Evolutionary conservation across 176 grass and related monocot genomes (phyloP).

Genomic region (Carex parvula): DNA sequence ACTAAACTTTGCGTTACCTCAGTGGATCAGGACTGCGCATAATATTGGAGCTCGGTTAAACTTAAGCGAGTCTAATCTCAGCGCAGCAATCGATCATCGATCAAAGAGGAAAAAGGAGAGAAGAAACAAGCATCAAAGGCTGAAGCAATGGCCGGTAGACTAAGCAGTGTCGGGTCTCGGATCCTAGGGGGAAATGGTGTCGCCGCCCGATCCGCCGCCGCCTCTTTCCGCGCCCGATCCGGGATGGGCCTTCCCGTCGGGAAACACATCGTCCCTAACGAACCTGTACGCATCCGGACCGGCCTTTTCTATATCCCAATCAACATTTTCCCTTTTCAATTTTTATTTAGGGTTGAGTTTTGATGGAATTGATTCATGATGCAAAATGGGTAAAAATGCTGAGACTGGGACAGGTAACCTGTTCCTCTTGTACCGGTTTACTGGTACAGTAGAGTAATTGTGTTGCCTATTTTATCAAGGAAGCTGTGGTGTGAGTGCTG

Average conservation of each 20-base stretch:
- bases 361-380: no score
- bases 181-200: constrained; percentile 75
- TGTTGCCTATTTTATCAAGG: no score
- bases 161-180: constrained; percentile 57
- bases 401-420: no score
- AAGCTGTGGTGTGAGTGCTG: no score
- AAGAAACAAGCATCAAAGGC: constrained; percentile 1
- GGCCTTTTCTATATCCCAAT: background rate
- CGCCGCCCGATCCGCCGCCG: constrained; percentile 52
- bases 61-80: background rate
- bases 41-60: background rate
- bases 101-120: background rate
- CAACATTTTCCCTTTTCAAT: background rate
- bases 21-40: background rate
- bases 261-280: constrained; percentile 88
- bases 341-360: background rate
- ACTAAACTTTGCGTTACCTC: no score
- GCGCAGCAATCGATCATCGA: background rate
- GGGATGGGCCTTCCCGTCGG: constrained; percentile 93
- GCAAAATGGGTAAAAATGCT: no score
- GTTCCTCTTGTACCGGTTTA: no score
- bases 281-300: constrained; percentile 43
- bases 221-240: constrained; percentile 63
- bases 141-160: constrained; percentile 62
- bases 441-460: no score